Evolutionary conservation across 169 alveolate genomes (phyloP).

Genomic region (Fabrea salina): DNA sequence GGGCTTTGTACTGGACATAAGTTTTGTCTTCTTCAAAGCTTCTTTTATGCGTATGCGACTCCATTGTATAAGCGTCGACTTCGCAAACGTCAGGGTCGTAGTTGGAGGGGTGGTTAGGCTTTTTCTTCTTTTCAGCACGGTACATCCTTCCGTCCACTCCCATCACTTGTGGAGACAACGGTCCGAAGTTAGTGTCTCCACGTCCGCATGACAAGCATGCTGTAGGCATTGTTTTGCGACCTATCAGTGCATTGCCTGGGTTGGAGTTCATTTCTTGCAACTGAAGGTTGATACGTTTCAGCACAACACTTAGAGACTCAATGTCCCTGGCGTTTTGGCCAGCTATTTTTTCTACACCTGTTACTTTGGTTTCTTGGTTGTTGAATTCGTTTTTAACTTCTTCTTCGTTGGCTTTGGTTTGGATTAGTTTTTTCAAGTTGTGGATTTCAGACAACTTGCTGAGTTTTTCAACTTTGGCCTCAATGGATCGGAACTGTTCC

Average conservation of each 20-base stretch:
- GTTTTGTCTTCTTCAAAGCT: neutral
- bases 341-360: neutral
- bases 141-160: constrained; percentile 30
- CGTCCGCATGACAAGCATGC: constrained; percentile 23
- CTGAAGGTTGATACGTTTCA: neutral
- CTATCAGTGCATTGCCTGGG: constrained; percentile 8
- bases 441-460: neutral
- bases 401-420: constrained; percentile 24
- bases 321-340: neutral
- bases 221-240: neutral
- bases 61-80: constrained; percentile 8
- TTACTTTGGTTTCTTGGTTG: neutral
- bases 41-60: constrained; percentile 11
- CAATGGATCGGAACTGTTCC: constrained; percentile 5
- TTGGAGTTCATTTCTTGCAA: neutral
- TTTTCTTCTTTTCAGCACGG: neutral
- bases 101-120: neutral
- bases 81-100: neutral
- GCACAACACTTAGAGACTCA: neutral
- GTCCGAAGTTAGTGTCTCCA: constrained; percentile 23
- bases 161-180: constrained; percentile 22
- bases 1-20: neutral
- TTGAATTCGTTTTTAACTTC: neutral
- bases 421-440: neutral
- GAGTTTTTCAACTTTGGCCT: constrained; percentile 10